These are phyloP conservation scores for Neocallimastix lanati DNA, from an alignment of 192 early-diverging fungal species.

Conservation along the genomic window DNA sequence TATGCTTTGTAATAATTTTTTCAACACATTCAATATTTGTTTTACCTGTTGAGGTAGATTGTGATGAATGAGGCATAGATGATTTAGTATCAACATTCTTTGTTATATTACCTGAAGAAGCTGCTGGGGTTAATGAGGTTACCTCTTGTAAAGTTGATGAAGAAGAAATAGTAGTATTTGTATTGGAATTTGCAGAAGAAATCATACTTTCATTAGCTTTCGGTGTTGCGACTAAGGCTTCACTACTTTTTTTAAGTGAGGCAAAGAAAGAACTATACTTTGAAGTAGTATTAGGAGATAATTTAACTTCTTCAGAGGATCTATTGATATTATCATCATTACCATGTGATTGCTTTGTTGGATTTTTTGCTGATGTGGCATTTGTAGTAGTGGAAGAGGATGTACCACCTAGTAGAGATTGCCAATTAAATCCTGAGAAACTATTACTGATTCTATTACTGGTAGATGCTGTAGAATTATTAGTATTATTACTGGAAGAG, in stretches of 20 bases:
- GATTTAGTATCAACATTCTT: slow-evolving; percentile 10
- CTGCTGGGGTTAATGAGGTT: slow-evolving; percentile 6
- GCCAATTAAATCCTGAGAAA: too few species aligned
- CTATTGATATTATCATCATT: neutral
- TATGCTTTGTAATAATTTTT: slow-evolving; percentile 48
- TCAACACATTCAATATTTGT: slow-evolving; percentile 1
- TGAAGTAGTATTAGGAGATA: neutral
- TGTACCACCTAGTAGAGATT: too few species aligned
- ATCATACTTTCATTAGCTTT: neutral
- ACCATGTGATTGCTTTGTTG: neutral
- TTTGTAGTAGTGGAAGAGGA: neutral
- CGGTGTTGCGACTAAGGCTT: neutral
- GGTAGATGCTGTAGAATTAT: too few species aligned
- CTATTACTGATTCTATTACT: too few species aligned
- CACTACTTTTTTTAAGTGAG: neutral
- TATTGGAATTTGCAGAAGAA: too few species aligned
- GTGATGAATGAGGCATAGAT: neutral
- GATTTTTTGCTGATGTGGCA: too few species aligned
- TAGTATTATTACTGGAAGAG: too few species aligned
- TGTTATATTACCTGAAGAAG: neutral
- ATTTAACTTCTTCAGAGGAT: neutral
- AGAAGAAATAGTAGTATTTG: neutral
- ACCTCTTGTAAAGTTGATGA: neutral
- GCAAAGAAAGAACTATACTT: neutral
- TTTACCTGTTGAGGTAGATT: neutral